These are phyloP conservation scores for Hyphopichia burtonii DNA, from an alignment of 1,139 yeast species.

Conservation along the genomic window DNA sequence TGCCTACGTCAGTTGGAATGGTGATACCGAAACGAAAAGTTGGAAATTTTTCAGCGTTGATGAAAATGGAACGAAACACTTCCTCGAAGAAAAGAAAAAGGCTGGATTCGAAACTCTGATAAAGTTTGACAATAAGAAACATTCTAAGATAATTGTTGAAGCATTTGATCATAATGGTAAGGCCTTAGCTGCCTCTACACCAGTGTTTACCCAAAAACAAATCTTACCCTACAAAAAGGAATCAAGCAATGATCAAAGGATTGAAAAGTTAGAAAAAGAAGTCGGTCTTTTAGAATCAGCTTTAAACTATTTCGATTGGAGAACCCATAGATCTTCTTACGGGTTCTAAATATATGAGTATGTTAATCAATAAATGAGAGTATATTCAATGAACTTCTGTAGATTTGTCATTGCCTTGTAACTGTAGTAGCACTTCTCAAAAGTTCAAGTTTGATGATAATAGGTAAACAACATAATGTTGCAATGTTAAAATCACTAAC, in stretches of 20 bases:
- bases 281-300: neutral
- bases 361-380: no score
- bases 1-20: constrained; percentile 38
- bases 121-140: constrained; percentile 6
- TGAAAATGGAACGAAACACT: constrained; percentile 10
- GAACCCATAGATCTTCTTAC: neutral
- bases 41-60: constrained; percentile 25
- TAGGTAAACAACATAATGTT: no score
- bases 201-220: constrained; percentile 1
- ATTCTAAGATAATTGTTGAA: constrained; percentile 17
- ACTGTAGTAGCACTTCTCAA: no score
- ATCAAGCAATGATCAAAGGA: neutral
- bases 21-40: constrained; percentile 31
- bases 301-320: neutral
- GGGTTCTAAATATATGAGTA: neutral
- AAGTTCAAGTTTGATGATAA: no score
- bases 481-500: no score
- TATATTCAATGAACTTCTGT: no score
- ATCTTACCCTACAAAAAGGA: neutral
- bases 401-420: no score
- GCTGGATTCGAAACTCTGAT: constrained; percentile 30
- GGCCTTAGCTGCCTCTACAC: constrained; percentile 12
- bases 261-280: neutral
- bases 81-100: constrained; percentile 19
- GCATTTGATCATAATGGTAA: constrained; percentile 17